Percentiles rank a stretch among this genome's conserved stretches.
Conservation (phyloP, 495 filamentous ascomycete species). For the Penicillium daleae region DNA sequence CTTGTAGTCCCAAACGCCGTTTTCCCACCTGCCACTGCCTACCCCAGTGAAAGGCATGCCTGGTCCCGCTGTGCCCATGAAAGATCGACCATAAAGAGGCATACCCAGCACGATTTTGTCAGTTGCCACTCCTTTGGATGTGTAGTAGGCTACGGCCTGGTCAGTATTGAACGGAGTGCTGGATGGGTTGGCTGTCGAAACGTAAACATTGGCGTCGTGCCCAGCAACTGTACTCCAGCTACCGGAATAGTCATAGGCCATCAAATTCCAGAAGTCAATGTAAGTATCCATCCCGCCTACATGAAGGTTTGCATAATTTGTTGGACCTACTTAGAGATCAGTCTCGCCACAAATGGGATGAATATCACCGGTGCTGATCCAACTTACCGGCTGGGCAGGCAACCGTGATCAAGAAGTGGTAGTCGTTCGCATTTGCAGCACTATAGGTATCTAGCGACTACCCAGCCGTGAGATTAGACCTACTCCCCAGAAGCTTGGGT, state of each 20-base stretch:
- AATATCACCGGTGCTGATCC: neutral
- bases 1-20: constrained; percentile 79
- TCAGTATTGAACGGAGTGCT: constrained; percentile 73
- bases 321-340: constrained; percentile 41
- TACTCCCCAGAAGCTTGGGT: constrained; percentile 10
- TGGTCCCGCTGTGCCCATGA: constrained; percentile 69
- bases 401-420: constrained; percentile 69
- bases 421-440: constrained; percentile 40
- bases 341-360: neutral
- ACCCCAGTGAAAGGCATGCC: constrained; percentile 70
- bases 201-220: constrained; percentile 77
- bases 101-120: constrained; percentile 79
- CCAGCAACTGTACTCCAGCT: constrained; percentile 70
- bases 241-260: constrained; percentile 77
- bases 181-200: constrained; percentile 49
- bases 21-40: constrained; percentile 70
- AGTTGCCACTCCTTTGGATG: constrained; percentile 58
- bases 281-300: constrained; percentile 66
- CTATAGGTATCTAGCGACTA: constrained; percentile 66
- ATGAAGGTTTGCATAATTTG: constrained; percentile 62
- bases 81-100: constrained; percentile 84
- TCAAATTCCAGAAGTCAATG: constrained; percentile 73
- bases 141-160: constrained; percentile 65
- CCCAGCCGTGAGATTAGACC: neutral
- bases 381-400: constrained; percentile 57